Evolutionary conservation across 352 stramenopile species (phyloP).

Genomic region (Peronospora tabacina): DNA sequence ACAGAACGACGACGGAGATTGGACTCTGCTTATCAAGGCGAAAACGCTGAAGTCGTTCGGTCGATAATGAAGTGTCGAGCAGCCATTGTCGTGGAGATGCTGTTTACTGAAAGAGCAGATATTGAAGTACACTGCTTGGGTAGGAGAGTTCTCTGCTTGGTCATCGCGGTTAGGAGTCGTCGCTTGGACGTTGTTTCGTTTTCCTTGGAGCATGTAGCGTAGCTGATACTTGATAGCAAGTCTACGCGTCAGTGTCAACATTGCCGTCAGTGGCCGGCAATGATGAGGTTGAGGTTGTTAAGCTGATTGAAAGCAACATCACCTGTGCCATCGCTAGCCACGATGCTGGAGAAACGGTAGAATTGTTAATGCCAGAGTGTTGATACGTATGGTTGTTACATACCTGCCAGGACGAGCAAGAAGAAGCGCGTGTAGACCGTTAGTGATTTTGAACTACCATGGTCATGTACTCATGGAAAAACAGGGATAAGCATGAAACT

Average conservation of each 20-base stretch:
- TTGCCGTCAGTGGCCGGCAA: conserved; percentile 17
- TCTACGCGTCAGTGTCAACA: conserved; percentile 19
- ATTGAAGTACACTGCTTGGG: conserved; percentile 14
- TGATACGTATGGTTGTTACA: no score
- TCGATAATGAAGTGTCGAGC: no score
- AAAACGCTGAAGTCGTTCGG: no score
- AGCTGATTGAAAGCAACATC: no score
- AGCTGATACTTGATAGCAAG: conserved; percentile 17
- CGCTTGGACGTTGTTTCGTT: conserved; percentile 11
- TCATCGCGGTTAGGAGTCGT: conserved; percentile 16
- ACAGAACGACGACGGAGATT: no score
- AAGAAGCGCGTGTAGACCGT: no score
- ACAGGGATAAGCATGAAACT: conserved; percentile 2
- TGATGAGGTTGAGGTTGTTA: no score
- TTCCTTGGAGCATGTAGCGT: conserved; percentile 14
- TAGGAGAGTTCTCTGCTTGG: conserved; percentile 9
- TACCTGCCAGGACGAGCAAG: no score
- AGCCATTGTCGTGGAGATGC: conserved; percentile 14
- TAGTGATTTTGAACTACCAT: not conserved
- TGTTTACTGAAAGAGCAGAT: no score
- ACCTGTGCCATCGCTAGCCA: conserved; percentile 6
- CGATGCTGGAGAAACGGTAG: not conserved
- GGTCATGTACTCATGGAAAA: not conserved
- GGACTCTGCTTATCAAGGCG: no score
- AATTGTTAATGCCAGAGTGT: not conserved